Evolutionary conservation across 2,329 filamentous ascomycete genomes (phyloP).

Genomic region (Myriosclerotinia curreyana): DNA sequence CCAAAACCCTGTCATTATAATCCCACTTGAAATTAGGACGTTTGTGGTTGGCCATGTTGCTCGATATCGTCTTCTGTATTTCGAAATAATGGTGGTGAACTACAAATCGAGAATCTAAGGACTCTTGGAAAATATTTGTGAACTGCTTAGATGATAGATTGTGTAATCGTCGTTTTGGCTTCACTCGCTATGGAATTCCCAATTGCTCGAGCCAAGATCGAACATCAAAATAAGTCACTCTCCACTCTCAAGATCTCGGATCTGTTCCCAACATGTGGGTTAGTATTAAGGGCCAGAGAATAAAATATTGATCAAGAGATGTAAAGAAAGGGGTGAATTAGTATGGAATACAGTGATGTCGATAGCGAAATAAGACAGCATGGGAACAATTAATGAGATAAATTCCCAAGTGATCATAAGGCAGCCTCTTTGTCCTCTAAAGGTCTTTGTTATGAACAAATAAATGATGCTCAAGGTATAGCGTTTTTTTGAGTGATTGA

Average conservation of each 20-base stretch:
- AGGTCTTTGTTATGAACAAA: neutral
- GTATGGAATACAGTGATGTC: neutral
- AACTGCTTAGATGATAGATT: neutral
- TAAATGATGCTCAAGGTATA: conserved; percentile 14
- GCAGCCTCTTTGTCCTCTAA: neutral
- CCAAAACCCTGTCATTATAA: neutral
- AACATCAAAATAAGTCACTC: neutral
- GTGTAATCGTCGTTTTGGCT: neutral
- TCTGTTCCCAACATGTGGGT: neutral
- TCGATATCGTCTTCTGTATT: neutral
- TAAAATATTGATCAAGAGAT: neutral
- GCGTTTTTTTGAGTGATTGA: neutral
- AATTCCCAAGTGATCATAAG: neutral
- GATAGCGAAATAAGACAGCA: neutral
- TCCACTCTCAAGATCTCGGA: neutral
- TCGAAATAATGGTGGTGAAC: neutral
- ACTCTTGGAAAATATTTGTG: neutral
- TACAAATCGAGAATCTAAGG: neutral
- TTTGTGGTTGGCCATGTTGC: neutral
- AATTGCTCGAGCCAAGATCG: no score
- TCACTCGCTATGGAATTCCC: neutral
- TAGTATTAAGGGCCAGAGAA: no score
- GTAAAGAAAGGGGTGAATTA: neutral
- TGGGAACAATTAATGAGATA: neutral
- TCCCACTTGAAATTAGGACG: neutral